Percentiles rank a stretch among this genome's conserved stretches.
Evolutionary conservation across 2,329 filamentous ascomycete genomes (phyloP).

Genomic region (Exserohilum rostratum): DNA sequence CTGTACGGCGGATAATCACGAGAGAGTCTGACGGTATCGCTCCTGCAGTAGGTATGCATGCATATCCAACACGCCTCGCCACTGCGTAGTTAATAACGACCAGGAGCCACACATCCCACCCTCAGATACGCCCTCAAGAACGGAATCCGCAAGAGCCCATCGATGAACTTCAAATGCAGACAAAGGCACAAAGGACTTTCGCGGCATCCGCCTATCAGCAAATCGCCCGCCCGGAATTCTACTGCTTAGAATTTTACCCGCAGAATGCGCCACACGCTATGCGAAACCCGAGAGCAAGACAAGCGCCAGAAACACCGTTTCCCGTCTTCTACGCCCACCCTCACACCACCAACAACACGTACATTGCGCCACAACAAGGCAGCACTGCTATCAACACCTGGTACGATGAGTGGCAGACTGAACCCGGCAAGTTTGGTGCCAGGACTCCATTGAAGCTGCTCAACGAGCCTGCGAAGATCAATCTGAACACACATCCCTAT

Average conservation of each 20-base stretch:
- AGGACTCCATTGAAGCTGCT: conserved; percentile 5
- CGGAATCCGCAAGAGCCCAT: neutral
- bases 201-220: neutral
- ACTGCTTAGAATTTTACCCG: neutral
- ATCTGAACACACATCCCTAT: conserved; percentile 4
- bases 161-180: neutral
- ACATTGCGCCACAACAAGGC: neutral
- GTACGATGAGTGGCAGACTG: conserved; percentile 11
- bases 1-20: neutral
- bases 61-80: neutral
- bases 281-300: neutral
- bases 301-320: neutral
- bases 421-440: conserved; percentile 2
- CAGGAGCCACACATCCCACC: neutral
- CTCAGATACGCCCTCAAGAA: neutral
- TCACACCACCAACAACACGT: neutral
- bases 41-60: neutral
- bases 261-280: neutral
- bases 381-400: conserved; percentile 2
- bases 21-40: neutral
- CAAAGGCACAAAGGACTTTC: neutral
- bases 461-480: conserved; percentile 5
- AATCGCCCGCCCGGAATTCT: neutral
- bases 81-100: neutral
- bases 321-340: neutral